Conservation (phyloP, 768 basidiomycete genomes). For the Suillus occidentalis region DNA sequence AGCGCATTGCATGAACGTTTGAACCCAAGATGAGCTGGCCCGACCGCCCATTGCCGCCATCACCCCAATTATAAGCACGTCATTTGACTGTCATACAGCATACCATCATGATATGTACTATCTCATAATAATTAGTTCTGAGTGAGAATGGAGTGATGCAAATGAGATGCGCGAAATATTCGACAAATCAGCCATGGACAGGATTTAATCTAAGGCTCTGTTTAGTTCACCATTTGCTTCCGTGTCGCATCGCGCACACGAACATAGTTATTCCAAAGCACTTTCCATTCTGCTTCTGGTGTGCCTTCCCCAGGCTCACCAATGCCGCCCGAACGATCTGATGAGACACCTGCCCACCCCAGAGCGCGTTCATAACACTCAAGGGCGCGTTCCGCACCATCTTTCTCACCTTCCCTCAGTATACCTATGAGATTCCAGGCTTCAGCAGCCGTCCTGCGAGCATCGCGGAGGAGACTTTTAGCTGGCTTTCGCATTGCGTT, state of each 20-base stretch:
- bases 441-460: slow-evolving; percentile 69
- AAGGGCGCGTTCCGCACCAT: slow-evolving; percentile 42
- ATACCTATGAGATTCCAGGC: slow-evolving; percentile 76
- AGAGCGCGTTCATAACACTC: slow-evolving; percentile 70
- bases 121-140: not conserved
- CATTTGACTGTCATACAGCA: not conserved
- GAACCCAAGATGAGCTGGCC: not conserved
- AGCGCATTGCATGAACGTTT: not conserved
- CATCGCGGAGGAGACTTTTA: slow-evolving; percentile 59
- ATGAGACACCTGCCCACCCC: slow-evolving; percentile 58
- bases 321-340: slow-evolving; percentile 35
- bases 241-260: slow-evolving; percentile 40
- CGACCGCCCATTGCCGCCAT: not conserved
- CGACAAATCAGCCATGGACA: not conserved
- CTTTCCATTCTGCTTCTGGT: slow-evolving; percentile 60
- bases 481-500: slow-evolving; percentile 56
- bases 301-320: slow-evolving; percentile 50
- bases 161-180: not conserved
- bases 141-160: not conserved
- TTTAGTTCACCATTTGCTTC: slow-evolving; percentile 5
- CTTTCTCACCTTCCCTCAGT: slow-evolving; percentile 46
- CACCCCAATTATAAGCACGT: not conserved
- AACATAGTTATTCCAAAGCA: slow-evolving; percentile 59
- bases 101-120: not conserved
- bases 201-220: not conserved